Evolutionary conservation across 768 basidiomycete genomes (phyloP), one percentile per base, ranked within the genome.

Genomic region (Gelatoporia subvermispora): DNA sequence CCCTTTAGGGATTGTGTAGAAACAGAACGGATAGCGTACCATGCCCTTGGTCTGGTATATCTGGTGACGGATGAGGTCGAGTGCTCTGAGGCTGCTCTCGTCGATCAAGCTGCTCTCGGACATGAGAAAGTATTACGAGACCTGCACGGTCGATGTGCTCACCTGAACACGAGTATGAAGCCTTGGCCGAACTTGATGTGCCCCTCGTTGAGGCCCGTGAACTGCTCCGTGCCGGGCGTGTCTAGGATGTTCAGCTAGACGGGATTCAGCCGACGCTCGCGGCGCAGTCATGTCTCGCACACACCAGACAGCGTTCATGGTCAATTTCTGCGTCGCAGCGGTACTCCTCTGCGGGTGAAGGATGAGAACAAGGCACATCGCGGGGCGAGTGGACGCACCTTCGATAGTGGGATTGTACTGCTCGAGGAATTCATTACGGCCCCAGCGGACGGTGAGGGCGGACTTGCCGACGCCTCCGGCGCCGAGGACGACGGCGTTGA

Each of bases 391-490:
- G 13, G 28, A 58, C 67, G 39, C 41, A 84, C 88, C 88, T 78
- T 90, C 87, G 59, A 91, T 89, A 11, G 88, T 89, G 22, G 88
- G 88, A 61, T 91, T 85, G 63, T 90, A 90, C 54, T 77, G 77
- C 58, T 87, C 84, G 24, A 87, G 70, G 64, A 88, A 90, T 38
- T 77, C 72, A 63, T 86, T 79, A 55, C 76, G 76, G 41, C 88
- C 79, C 63, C 85, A 90, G 50, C 87, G 79, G 57, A 88, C 82
- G 61, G 88, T 89, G 28, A 93, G 72, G 11, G 90, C 88, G 21
- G 88, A 91, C 67, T 93, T 93, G 41, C 90, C 90, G 45, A 93
- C 89, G 20, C 90, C 90, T 59, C 90, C 90, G 60, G 88, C 88
- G 58, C 88, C 88, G 44, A 91, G 81, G 39, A 91, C 85, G 49